Evolutionary conservation across 2,329 filamentous ascomycete genomes (phyloP).

Genomic region (Penicillium sp.): DNA sequence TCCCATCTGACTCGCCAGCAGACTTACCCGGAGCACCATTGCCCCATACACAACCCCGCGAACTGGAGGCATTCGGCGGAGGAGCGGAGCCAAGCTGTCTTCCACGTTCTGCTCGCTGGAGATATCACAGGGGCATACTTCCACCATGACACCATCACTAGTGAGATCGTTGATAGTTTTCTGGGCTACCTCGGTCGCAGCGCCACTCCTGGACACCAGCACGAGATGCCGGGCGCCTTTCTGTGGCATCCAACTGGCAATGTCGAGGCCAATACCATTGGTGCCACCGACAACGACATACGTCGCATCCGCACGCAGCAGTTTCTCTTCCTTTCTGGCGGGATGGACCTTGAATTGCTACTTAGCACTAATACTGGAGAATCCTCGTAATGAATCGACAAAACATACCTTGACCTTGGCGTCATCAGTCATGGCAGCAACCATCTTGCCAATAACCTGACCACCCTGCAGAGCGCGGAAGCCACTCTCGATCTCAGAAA

Average conservation of each 20-base stretch:
- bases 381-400: too few relatives aligned
- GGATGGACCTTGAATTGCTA: slow-evolving; percentile 16
- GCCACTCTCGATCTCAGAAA: slow-evolving; percentile 24
- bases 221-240: slow-evolving; percentile 55
- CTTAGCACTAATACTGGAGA: too few relatives aligned
- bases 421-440: slow-evolving; percentile 21
- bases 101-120: slow-evolving; percentile 20
- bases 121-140: slow-evolving; percentile 37
- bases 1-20: neutral
- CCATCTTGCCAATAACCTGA: slow-evolving; percentile 27
- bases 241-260: slow-evolving; percentile 50
- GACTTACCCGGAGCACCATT: slow-evolving; percentile 43
- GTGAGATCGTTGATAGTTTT: slow-evolving; percentile 15
- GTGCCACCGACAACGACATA: slow-evolving; percentile 60
- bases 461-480: slow-evolving; percentile 27
- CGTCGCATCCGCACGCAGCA: slow-evolving; percentile 35
- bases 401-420: slow-evolving; percentile 25
- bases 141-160: slow-evolving; percentile 18
- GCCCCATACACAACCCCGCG: slow-evolving; percentile 47
- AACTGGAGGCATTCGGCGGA: slow-evolving; percentile 34
- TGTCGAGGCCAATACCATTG: slow-evolving; percentile 55
- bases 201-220: slow-evolving; percentile 51
- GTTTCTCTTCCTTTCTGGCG: slow-evolving; percentile 17
- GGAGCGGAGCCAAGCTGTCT: slow-evolving; percentile 22
- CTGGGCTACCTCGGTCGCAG: slow-evolving; percentile 19